Conservation (phyloP, 1,139 yeast genomes). For the Protomyces pachydermus region DNA sequence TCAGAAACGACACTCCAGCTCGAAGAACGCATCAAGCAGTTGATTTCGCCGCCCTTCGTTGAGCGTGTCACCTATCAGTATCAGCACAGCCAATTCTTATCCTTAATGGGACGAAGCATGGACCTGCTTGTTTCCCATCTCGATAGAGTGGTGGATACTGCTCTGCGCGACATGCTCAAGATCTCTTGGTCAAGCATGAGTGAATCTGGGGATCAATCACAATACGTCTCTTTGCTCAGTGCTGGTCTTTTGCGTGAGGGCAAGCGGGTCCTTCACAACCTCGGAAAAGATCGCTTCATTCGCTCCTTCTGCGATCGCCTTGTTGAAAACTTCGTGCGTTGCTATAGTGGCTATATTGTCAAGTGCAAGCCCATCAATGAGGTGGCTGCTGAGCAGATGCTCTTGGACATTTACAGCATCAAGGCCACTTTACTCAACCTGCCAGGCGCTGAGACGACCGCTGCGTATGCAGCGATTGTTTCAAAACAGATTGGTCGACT, state of each 20-base stretch:
- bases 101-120: conserved; percentile 56
- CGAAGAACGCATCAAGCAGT: conserved; percentile 56
- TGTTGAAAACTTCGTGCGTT: conserved; percentile 57
- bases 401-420: conserved; percentile 63
- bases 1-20: conserved; percentile 71
- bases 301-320: conserved; percentile 72
- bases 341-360: conserved; percentile 56
- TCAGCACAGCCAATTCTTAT: conserved; percentile 54
- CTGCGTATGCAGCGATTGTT: conserved; percentile 48
- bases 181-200: conserved; percentile 66
- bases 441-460: conserved; percentile 41
- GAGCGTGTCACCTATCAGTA: conserved; percentile 49
- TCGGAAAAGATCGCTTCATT: conserved; percentile 65
- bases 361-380: conserved; percentile 62
- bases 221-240: conserved; percentile 32
- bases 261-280: conserved; percentile 52
- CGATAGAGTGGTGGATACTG: conserved; percentile 56
- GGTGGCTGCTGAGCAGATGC: conserved; percentile 72
- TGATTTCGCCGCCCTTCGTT: conserved; percentile 45
- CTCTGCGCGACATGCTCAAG: conserved; percentile 84
- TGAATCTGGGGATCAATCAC: conserved; percentile 62
- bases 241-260: conserved; percentile 30
- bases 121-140: conserved; percentile 56
- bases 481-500: conserved; percentile 50
- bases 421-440: conserved; percentile 53